phyloP scores from a whole-genome alignment of 1,139 yeast genomes.

The Candida tropicalis region DNA sequence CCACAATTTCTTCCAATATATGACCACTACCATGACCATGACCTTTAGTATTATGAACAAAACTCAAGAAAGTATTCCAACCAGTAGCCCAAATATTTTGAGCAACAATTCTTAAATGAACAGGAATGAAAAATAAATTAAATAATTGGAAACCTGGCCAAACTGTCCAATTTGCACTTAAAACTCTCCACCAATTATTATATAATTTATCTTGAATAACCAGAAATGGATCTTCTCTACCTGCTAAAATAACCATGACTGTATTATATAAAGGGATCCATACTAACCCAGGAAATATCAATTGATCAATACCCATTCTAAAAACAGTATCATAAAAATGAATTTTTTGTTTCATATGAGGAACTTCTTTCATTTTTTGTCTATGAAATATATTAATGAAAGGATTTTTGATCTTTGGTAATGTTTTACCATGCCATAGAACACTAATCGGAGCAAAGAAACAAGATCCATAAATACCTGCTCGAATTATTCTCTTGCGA shows the following conservation, averaged over 20 bases:
- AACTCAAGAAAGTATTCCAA: slow-evolving; percentile 50
- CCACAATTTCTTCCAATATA: slow-evolving; percentile 41
- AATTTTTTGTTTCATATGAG: slow-evolving; percentile 17
- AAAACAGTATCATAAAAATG: slow-evolving; percentile 38
- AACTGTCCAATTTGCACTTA: slow-evolving; percentile 46
- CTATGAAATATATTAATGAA: slow-evolving; percentile 22
- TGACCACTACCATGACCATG: slow-evolving; percentile 49
- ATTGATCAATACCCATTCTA: slow-evolving; percentile 41
- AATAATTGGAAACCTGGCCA: slow-evolving; percentile 49
- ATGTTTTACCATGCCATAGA: slow-evolving; percentile 61
- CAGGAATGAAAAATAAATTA: slow-evolving; percentile 42
- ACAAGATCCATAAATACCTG: slow-evolving; percentile 72
- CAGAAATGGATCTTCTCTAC: slow-evolving; percentile 39
- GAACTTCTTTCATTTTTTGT: slow-evolving; percentile 12
- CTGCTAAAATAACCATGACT: slow-evolving; percentile 41
- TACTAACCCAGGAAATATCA: slow-evolving; percentile 35
- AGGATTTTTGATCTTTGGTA: slow-evolving; percentile 54
- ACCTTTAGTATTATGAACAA: slow-evolving; percentile 42
- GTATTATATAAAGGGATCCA: slow-evolving; percentile 51
- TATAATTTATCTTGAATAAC: slow-evolving; percentile 36
- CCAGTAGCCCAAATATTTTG: slow-evolving; percentile 46
- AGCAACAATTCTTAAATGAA: slow-evolving; percentile 42
- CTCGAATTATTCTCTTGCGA: slow-evolving; percentile 55
- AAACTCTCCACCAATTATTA: slow-evolving; percentile 47
- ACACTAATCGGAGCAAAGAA: slow-evolving; percentile 79